A percentile compares a stretch with the other conserved stretches of the same genome.
These are phyloP conservation scores for Nissolia schottii DNA, from an alignment of 306 rosid species.

Conservation along the genomic window DNA sequence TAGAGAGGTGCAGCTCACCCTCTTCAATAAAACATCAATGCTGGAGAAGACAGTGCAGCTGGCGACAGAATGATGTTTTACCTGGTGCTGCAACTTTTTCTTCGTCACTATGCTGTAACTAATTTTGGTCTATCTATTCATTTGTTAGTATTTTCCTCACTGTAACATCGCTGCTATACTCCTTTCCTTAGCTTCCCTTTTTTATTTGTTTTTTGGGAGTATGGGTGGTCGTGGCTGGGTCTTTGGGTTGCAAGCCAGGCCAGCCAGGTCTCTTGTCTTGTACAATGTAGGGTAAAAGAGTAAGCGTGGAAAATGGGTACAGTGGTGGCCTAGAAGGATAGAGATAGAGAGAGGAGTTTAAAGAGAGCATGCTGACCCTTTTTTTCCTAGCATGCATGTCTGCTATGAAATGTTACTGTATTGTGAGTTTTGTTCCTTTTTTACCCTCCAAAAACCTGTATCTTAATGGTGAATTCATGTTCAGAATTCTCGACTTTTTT, in stretches of 20 bases:
- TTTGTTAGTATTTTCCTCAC: slow-evolving; percentile 18
- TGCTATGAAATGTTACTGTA: slow-evolving; percentile 5
- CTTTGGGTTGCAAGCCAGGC: slow-evolving; percentile 12
- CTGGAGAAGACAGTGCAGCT: slow-evolving; percentile 76
- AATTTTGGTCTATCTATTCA: slow-evolving; percentile 36
- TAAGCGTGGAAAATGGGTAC: slow-evolving; percentile 19
- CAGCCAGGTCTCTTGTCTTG: slow-evolving; percentile 38
- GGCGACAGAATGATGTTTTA: slow-evolving; percentile 28
- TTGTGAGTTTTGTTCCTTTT: neutral
- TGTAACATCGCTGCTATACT: slow-evolving; percentile 29
- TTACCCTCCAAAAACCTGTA: neutral
- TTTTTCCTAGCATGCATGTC: slow-evolving; percentile 65
- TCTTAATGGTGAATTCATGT: neutral
- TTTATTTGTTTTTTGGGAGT: neutral
- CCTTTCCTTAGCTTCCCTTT: slow-evolving; percentile 6
- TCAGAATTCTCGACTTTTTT: slow-evolving; percentile 1
- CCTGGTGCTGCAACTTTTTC: slow-evolving; percentile 32
- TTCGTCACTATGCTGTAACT: too few species aligned
- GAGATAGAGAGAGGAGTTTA: slow-evolving; percentile 19
- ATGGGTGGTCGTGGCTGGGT: slow-evolving; percentile 18
- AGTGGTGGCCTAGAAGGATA: slow-evolving; percentile 16
- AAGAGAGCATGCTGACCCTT: slow-evolving; percentile 65
- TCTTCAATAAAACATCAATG: slow-evolving; percentile 89
- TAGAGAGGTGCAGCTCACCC: slow-evolving; percentile 90
- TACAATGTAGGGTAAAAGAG: slow-evolving; percentile 38